A percentile compares a stretch with the other conserved stretches of the same genome.
phyloP scores from a whole-genome alignment of 2,329 filamentous ascomycete species.

The Penicillium nordicum region DNA sequence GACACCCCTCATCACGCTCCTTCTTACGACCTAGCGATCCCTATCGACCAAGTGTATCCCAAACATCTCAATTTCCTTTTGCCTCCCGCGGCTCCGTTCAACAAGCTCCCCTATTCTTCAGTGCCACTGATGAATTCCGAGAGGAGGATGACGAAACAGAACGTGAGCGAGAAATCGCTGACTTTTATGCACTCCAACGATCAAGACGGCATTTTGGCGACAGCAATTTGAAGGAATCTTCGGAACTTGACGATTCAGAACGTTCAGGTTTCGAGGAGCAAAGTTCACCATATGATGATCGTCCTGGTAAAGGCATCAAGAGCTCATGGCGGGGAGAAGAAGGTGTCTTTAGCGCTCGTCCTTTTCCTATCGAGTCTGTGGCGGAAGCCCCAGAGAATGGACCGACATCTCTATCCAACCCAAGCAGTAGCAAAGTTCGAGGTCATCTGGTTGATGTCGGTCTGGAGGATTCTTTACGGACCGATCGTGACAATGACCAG shows the following conservation, averaged over 20 bases:
- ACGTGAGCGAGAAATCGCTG: slow-evolving; percentile 85
- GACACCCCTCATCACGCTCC: slow-evolving; percentile 49
- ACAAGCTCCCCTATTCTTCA: slow-evolving; percentile 92
- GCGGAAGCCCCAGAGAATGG: slow-evolving; percentile 39
- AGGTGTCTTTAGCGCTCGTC: slow-evolving; percentile 39
- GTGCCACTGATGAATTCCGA: slow-evolving; percentile 80
- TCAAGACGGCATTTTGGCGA: slow-evolving; percentile 85
- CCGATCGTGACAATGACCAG: slow-evolving; percentile 43
- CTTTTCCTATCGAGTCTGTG: slow-evolving; percentile 34
- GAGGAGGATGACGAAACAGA: slow-evolving; percentile 93
- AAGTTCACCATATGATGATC: slow-evolving; percentile 37
- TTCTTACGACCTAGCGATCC: slow-evolving; percentile 65
- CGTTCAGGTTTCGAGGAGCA: slow-evolving; percentile 55
- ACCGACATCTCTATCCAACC: slow-evolving; percentile 22
- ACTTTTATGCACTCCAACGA: slow-evolving; percentile 85
- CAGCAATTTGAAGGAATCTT: slow-evolving; percentile 78
- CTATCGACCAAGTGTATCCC: slow-evolving; percentile 69
- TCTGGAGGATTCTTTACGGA: slow-evolving; percentile 62
- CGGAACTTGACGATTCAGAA: slow-evolving; percentile 71
- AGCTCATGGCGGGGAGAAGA: slow-evolving; percentile 57
- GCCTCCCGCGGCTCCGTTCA: slow-evolving; percentile 71
- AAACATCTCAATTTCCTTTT: slow-evolving; percentile 74
- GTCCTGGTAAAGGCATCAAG: slow-evolving; percentile 50
- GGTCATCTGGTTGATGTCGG: slow-evolving; percentile 79
- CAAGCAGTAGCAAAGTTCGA: slow-evolving; percentile 56